Base-by-base conservation (phyloP, 371 early-diverging fungal species). In the Mucor plumbeus region DNA sequence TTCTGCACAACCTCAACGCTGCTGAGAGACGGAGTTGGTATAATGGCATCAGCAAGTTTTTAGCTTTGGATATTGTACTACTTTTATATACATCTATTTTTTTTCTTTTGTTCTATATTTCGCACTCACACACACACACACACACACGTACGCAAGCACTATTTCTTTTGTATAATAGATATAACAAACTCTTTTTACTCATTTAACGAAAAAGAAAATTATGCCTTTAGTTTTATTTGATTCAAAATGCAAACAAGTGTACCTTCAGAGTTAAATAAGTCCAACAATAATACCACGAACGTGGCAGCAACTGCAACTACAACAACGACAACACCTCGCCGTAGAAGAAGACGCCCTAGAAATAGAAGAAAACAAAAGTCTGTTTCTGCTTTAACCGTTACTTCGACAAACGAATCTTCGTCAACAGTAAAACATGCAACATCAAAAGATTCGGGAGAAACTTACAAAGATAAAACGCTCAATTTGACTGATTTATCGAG, bases 321-420 rank as follows among this genome's bases (percentile, higher is more conserved):
- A 15, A 31, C 63, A 8, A 47, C 47, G 9, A 47, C 38, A 15
- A 15, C 63, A 8, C 69, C 61, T 41, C 74, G 77, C 36, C 69
- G 78, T 47, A 62, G 71, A 63, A 61, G 75, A 68, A 70, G 70
- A 65, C 72, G 72, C 44, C 68, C 69, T 4, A 70, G 74, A 65
- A 72, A 74, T 53, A 72, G 66, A 63, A 74, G 72, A 63, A 64
- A 59, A 26, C 57, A 64, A 54, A 63, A 63, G 15, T 33, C 57
- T 34, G 59, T 7, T 35, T 13, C 19, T 4, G 13, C 26, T 26
- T 26, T 26, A 26, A 26, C 43, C n/a, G 31, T 31, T 14, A 39
- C 60, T n/a, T 58, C 21, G 33, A 11, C 35, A 35, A 17, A 34
- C 6, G n/a, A 7, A 38, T 11, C 5, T 0, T 38, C 38, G 26